A percentile compares a stretch with the other conserved stretches of the same genome.
phyloP scores from a whole-genome alignment of 2,329 filamentous ascomycete genomes.

The Trichoderma sp. region DNA sequence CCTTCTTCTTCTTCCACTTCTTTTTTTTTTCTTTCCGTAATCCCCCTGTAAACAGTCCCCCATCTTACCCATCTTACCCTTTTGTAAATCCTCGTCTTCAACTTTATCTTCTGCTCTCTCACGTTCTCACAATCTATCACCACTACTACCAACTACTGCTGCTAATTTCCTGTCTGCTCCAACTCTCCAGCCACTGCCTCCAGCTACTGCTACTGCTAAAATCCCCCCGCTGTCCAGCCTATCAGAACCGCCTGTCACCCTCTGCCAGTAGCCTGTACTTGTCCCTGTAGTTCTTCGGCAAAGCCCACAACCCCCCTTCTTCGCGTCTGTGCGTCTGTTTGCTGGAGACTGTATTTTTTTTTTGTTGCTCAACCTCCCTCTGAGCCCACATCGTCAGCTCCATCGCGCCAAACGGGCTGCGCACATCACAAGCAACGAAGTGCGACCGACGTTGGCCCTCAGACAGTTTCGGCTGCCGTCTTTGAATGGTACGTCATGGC shows the following conservation, averaged over 20 bases:
- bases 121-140: not conserved
- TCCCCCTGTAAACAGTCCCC: not conserved
- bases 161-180: not conserved
- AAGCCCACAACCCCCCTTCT: conserved; percentile 13
- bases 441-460: conserved; percentile 17
- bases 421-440: conserved; percentile 16
- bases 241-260: conserved; percentile 11
- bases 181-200: not conserved
- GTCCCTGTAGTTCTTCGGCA: conserved; percentile 2
- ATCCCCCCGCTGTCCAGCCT: not conserved
- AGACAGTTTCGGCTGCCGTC: conserved; percentile 8
- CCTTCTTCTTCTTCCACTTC: not conserved
- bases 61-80: not conserved
- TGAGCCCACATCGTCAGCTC: conserved; percentile 21
- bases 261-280: not conserved
- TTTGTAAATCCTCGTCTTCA: not conserved
- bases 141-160: not conserved
- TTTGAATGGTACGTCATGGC: conserved; percentile 21
- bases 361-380: conserved; percentile 13
- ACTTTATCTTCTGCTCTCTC: not conserved
- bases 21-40: not conserved
- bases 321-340: conserved; percentile 19
- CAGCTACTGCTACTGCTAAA: not conserved
- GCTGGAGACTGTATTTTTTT: conserved; percentile 16
- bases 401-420: conserved; percentile 18